Conservation (phyloP, 2,329 filamentous ascomycete species). For the Pestalotiopsis sp. region DNA sequence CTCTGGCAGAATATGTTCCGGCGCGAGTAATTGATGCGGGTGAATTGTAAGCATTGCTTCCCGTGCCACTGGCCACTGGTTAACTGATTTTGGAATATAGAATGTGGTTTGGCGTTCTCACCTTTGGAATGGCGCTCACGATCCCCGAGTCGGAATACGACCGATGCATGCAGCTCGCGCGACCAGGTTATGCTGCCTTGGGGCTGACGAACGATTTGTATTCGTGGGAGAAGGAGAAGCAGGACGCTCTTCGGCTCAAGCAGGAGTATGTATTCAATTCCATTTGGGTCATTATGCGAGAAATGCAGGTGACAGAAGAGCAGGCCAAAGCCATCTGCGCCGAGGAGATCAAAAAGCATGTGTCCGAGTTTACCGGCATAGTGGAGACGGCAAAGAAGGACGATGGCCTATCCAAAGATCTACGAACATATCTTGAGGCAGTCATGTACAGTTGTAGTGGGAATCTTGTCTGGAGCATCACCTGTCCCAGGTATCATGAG, state of each 20-base stretch:
- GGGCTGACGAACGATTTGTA: constrained; percentile 39
- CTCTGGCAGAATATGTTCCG: constrained; percentile 25
- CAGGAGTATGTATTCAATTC: constrained; percentile 35
- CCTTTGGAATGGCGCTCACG: constrained; percentile 36
- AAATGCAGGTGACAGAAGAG: constrained; percentile 26
- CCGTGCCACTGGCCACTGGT: neutral
- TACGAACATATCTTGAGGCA: neutral
- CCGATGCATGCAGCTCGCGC: constrained; percentile 25
- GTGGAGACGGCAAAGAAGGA: neutral
- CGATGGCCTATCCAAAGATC: neutral
- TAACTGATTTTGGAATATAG: constrained; percentile 16
- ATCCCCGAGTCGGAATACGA: constrained; percentile 36
- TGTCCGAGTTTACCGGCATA: neutral
- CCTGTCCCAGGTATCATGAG: neutral
- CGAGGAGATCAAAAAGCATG: constrained; percentile 8
- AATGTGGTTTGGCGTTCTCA: constrained; percentile 35
- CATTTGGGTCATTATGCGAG: constrained; percentile 39
- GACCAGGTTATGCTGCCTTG: constrained; percentile 28
- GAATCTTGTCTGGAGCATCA: constrained; percentile 7
- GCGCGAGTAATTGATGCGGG: constrained; percentile 26
- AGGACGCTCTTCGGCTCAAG: constrained; percentile 25
- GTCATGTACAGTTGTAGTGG: constrained; percentile 1
- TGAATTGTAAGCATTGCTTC: constrained; percentile 21
- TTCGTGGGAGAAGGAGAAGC: constrained; percentile 36
- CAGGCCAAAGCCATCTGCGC: constrained; percentile 17